Evolutionary conservation across 805 yeast genomes (phyloP).

Genomic region (Saccharomyces kudriavzevii): DNA sequence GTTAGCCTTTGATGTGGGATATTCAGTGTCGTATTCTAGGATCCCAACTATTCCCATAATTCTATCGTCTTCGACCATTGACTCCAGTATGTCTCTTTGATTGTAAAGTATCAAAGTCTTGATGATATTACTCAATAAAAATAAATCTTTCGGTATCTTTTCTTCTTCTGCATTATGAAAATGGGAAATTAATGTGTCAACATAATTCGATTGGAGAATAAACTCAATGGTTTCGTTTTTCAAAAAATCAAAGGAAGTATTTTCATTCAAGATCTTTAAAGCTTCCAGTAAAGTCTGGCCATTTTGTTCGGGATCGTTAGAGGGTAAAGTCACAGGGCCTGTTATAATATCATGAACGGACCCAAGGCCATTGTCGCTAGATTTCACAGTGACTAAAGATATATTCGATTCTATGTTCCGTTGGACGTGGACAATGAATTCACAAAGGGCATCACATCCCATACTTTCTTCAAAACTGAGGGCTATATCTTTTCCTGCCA

Average conservation of each 20-base stretch:
- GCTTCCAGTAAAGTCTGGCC: slow-evolving; percentile 42
- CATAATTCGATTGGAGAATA: slow-evolving; percentile 46
- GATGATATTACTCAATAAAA: slow-evolving; percentile 61
- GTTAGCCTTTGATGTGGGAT: slow-evolving; percentile 70
- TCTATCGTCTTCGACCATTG: slow-evolving; percentile 44
- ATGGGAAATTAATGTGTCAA: slow-evolving; percentile 42
- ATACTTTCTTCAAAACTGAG: slow-evolving; percentile 84
- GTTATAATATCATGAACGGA: slow-evolving; percentile 63
- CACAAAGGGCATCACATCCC: slow-evolving; percentile 80
- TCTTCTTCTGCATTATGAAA: slow-evolving; percentile 51
- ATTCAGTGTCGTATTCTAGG: slow-evolving; percentile 84
- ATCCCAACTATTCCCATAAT: slow-evolving; percentile 65
- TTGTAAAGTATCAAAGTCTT: slow-evolving; percentile 66
- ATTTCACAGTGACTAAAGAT: slow-evolving; percentile 60
- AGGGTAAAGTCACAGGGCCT: slow-evolving; percentile 71
- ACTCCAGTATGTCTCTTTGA: slow-evolving; percentile 54
- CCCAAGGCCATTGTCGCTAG: slow-evolving; percentile 42
- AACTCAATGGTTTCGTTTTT: slow-evolving; percentile 55
- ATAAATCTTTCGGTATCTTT: slow-evolving; percentile 47
- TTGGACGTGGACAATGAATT: slow-evolving; percentile 65
- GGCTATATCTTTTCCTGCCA: slow-evolving; percentile 66
- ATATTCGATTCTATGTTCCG: slow-evolving; percentile 54
- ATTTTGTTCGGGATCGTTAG: slow-evolving; percentile 40
- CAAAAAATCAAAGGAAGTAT: slow-evolving; percentile 48
- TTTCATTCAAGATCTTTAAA: slow-evolving; percentile 49